A percentile compares a stretch with the other conserved stretches of the same genome.
These are phyloP conservation scores for Paramecium primaurelia DNA, from an alignment of 73 alveolate species.

Conservation along the genomic window DNA sequence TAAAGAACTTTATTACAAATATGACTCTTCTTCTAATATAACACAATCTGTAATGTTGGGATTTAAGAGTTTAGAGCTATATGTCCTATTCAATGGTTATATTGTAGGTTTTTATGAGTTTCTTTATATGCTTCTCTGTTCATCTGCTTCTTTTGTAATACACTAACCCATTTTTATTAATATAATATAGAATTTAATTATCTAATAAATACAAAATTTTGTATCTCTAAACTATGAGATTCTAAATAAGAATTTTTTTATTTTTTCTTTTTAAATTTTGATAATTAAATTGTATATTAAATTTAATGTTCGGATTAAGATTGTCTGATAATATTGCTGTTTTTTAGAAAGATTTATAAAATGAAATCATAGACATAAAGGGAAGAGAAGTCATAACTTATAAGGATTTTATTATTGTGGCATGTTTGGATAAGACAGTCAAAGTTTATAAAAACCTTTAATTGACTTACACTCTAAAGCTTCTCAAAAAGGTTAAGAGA, in stretches of 20 bases:
- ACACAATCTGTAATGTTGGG: not conserved
- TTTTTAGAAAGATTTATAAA: not conserved
- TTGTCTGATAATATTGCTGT: not conserved
- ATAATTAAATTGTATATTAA: not conserved
- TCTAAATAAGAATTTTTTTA: not conserved
- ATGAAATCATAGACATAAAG: not conserved
- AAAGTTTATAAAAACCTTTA: not conserved
- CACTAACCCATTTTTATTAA: not conserved
- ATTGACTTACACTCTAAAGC: not conserved
- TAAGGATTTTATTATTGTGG: not conserved
- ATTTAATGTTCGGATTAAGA: not conserved
- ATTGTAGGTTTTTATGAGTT: not conserved
- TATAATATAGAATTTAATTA: not conserved
- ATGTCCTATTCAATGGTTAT: not conserved
- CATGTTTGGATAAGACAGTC: constrained; percentile 9
- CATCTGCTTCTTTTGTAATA: not conserved
- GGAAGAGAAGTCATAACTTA: not conserved
- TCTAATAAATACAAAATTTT: not conserved
- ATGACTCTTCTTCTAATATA: constrained; percentile 20
- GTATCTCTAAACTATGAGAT: not conserved
- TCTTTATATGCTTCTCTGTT: not conserved
- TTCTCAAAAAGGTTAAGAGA: not conserved
- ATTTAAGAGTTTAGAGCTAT: not conserved
- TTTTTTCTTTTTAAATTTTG: not conserved
- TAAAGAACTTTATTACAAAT: not conserved